Percentiles rank a stretch among this genome's conserved stretches.
phyloP scores from a whole-genome alignment of 441 rosid species.

The Sinapis alba region DNA sequence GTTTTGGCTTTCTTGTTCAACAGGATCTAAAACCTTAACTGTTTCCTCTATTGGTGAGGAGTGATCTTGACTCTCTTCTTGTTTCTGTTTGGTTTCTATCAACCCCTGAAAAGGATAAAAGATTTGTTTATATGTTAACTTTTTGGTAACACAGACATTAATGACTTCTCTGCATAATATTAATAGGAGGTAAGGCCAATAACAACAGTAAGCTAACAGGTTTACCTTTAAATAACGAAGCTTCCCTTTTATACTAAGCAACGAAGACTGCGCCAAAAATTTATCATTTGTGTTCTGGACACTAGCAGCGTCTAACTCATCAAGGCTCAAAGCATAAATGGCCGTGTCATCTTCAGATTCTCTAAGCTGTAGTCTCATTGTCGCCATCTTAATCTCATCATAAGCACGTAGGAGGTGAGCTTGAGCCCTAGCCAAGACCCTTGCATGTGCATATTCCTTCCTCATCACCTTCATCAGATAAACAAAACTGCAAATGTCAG shows the following conservation, averaged over 20 bases:
- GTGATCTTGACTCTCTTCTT: constrained; percentile 49
- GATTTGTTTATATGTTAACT: not conserved
- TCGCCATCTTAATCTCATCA: constrained; percentile 95
- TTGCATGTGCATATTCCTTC: constrained; percentile 83
- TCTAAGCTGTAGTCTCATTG: constrained; percentile 77
- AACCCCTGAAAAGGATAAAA: constrained; percentile 63
- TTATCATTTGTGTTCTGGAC: constrained; percentile 81
- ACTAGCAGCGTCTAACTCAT: constrained; percentile 78
- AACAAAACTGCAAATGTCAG: constrained; percentile 27
- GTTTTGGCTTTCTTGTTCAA: constrained; percentile 47
- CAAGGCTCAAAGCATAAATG: constrained; percentile 71
- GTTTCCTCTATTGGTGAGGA: constrained; percentile 48
- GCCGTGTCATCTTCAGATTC: constrained; percentile 79
- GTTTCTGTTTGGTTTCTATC: constrained; percentile 65
- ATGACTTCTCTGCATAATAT: constrained; percentile 7
- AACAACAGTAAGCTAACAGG: constrained; percentile 4
- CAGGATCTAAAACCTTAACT: constrained; percentile 33
- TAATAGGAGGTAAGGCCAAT: constrained; percentile 15
- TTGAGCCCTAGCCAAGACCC: constrained; percentile 84
- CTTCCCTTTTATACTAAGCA: constrained; percentile 74
- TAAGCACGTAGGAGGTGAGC: constrained; percentile 85
- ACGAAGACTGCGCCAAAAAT: constrained; percentile 63
- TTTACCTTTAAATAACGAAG: constrained; percentile 93
- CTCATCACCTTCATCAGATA: constrained; percentile 67
- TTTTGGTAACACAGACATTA: not conserved